phyloP scores from a whole-genome alignment of 2,329 filamentous ascomycete species.

The Colletotrichum sp. region DNA sequence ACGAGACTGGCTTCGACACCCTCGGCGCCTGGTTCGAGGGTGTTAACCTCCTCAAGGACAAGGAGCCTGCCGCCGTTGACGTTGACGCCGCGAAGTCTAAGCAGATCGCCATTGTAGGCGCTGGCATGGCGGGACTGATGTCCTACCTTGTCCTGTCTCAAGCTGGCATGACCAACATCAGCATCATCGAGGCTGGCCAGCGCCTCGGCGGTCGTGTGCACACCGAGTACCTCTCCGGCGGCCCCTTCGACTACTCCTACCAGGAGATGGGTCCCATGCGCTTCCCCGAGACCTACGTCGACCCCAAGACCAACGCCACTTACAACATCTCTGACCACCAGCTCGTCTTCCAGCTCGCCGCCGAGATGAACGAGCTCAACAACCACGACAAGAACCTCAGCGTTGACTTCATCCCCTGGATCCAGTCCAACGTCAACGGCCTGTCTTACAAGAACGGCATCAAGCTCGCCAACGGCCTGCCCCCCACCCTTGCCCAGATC shows the following conservation, averaged over 20 bases:
- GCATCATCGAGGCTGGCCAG: conserved; percentile 65
- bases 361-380: conserved; percentile 65
- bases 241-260: conserved; percentile 68
- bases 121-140: conserved; percentile 70
- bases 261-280: conserved; percentile 73
- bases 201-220: conserved; percentile 69
- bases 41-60: conserved; percentile 61
- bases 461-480: conserved; percentile 54
- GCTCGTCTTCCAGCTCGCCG: conserved; percentile 68
- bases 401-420: conserved; percentile 69
- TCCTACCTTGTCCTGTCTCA: conserved; percentile 56
- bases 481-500: conserved; percentile 57
- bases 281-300: conserved; percentile 60
- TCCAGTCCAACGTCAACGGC: conserved; percentile 60
- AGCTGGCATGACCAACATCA: conserved; percentile 63
- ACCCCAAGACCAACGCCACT: conserved; percentile 59
- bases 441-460: conserved; percentile 53
- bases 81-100: conserved; percentile 61
- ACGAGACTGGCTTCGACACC: conserved; percentile 51
- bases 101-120: conserved; percentile 67
- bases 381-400: conserved; percentile 49
- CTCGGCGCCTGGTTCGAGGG: conserved; percentile 71
- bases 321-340: conserved; percentile 66
- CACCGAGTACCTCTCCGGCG: conserved; percentile 66
- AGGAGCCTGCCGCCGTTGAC: conserved; percentile 57